phyloP scores from a whole-genome alignment of 2,329 filamentous ascomycete genomes.

The Elsinoe necatrix region DNA sequence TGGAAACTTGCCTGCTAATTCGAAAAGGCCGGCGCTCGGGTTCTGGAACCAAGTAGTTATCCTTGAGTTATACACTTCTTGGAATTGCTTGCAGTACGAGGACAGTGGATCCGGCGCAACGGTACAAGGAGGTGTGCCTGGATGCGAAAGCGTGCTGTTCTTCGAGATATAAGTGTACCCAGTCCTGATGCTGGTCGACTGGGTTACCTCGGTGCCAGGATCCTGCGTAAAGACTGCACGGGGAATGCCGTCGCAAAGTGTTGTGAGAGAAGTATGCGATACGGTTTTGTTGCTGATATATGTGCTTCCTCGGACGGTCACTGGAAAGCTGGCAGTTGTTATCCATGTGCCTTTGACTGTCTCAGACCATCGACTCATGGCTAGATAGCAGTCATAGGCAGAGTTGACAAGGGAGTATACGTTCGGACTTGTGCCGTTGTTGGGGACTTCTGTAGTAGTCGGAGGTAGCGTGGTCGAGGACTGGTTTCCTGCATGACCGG shows the following conservation, averaged over 20 bases:
- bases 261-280: neutral
- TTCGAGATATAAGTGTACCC: neutral
- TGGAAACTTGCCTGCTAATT: neutral
- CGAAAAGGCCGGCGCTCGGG: neutral
- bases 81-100: constrained; percentile 1
- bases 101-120: neutral
- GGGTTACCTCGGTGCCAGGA: neutral
- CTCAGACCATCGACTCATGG: neutral
- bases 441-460: neutral
- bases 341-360: neutral
- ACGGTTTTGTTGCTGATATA: neutral
- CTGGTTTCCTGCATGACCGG: neutral
- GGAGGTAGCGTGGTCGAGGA: neutral
- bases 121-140: neutral
- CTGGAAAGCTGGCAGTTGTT: neutral
- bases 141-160: neutral
- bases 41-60: neutral
- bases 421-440: neutral
- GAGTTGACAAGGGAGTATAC: neutral
- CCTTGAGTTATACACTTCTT: neutral
- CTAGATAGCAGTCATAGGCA: neutral
- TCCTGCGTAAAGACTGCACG: neutral
- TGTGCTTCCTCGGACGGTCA: neutral
- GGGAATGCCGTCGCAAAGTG: neutral
- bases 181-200: neutral